Conservation (phyloP, 2,329 filamentous ascomycete genomes). For the Penicillium sp. region DNA sequence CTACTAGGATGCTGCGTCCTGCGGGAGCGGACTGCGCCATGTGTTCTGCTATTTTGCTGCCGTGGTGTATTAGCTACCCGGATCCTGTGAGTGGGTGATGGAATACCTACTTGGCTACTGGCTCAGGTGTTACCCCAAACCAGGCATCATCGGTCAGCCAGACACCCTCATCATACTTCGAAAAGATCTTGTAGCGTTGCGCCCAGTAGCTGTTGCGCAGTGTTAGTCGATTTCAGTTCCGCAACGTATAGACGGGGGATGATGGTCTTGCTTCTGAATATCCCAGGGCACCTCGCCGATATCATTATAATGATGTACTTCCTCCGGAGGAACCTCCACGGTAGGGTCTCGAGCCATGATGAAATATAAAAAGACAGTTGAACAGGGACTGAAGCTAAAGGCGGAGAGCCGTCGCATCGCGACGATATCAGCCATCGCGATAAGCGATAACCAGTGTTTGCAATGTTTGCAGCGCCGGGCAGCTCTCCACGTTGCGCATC, state of each 20-base stretch:
- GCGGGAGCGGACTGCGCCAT: conserved; percentile 49
- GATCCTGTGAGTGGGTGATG: no score
- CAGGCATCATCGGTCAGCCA: conserved; percentile 88
- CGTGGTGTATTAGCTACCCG: no score
- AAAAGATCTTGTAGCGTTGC: conserved; percentile 80
- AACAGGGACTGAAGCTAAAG: no score
- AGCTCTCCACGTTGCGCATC: no score
- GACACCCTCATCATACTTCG: conserved; percentile 75
- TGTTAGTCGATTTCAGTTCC: no score
- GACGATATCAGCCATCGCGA: no score
- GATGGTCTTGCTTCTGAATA: conserved; percentile 76
- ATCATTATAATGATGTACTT: conserved; percentile 64
- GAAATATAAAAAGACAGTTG: conserved; percentile 9
- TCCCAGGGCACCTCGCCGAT: conserved; percentile 67
- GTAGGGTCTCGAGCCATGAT: conserved; percentile 29
- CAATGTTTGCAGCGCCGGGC: conserved; percentile 29
- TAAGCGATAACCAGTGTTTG: no score
- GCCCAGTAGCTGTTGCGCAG: conserved; percentile 90
- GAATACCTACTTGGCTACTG: conserved; percentile 63
- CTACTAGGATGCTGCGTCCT: conserved; percentile 62
- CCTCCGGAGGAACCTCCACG: conserved; percentile 30
- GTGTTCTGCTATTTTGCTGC: conserved; percentile 68
- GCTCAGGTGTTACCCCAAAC: conserved; percentile 94
- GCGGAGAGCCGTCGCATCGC: no score
- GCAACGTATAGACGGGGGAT: no score